Evolutionary conservation across 352 stramenopile species (phyloP).

Genomic region (Pythium aristosporum): DNA sequence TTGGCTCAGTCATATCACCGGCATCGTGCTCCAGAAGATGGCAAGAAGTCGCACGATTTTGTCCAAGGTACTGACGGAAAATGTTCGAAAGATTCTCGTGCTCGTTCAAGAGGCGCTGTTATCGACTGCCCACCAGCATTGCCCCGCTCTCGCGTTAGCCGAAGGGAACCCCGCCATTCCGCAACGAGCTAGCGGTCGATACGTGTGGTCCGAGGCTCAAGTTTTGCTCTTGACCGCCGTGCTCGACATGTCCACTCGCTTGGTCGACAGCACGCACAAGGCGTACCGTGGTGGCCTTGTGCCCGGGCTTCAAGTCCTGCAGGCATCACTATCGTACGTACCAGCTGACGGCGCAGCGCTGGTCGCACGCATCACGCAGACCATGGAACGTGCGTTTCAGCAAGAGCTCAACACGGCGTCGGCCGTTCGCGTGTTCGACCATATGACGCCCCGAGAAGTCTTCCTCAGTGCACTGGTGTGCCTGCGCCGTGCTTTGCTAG

Average conservation of each 20-base stretch:
- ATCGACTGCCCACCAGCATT: slow-evolving; percentile 28
- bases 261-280: slow-evolving; percentile 80
- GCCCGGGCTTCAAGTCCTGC: slow-evolving; percentile 68
- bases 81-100: slow-evolving; percentile 72
- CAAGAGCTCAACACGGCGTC: slow-evolving; percentile 71
- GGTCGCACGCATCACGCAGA: slow-evolving; percentile 53
- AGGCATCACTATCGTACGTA: slow-evolving; percentile 49
- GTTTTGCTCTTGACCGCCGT: slow-evolving; percentile 71
- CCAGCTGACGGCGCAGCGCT: slow-evolving; percentile 32
- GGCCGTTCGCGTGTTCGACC: slow-evolving; percentile 68
- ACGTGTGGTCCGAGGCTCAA: slow-evolving; percentile 59
- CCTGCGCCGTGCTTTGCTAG: slow-evolving; percentile 57
- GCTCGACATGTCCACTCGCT: slow-evolving; percentile 65
- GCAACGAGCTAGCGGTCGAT: slow-evolving; percentile 21
- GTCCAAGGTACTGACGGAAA: slow-evolving; percentile 68
- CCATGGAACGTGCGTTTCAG: slow-evolving; percentile 69
- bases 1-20: slow-evolving; percentile 63
- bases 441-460: slow-evolving; percentile 64
- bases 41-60: slow-evolving; percentile 73
- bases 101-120: slow-evolving; percentile 70
- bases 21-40: slow-evolving; percentile 79
- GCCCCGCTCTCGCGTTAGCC: neutral
- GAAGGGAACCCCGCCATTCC: neutral
- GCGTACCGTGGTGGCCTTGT: slow-evolving; percentile 65
- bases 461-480: slow-evolving; percentile 76